Percentiles rank a stretch among this genome's conserved stretches.
These are phyloP conservation scores for Yarrowia alimentaria DNA, from an alignment of 805 yeast species.

Conservation along the genomic window DNA sequence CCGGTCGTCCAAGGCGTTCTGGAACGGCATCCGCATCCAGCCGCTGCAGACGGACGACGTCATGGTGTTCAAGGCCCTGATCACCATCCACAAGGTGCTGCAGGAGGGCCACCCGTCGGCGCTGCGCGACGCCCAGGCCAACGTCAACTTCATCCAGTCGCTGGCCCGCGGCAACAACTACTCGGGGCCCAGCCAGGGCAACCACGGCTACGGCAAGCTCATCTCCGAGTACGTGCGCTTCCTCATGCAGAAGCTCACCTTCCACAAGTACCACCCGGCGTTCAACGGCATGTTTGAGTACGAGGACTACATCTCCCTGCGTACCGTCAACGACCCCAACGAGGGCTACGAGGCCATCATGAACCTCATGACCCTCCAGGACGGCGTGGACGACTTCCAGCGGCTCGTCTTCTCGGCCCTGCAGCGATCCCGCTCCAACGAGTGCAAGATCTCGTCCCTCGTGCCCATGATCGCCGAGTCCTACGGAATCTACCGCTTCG, in stretches of 20 bases:
- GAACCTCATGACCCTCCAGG: slow-evolving; percentile 84
- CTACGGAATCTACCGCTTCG: slow-evolving; percentile 86
- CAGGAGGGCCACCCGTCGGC: slow-evolving; percentile 96
- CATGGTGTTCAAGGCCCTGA: slow-evolving; percentile 80
- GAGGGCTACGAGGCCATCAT: slow-evolving; percentile 90
- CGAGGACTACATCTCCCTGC: slow-evolving; percentile 86
- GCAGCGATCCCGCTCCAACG: slow-evolving; percentile 55
- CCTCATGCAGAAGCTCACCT: slow-evolving; percentile 68
- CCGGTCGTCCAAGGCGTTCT: slow-evolving; percentile 75
- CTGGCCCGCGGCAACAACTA: slow-evolving; percentile 48
- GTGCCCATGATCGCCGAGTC: slow-evolving; percentile 90
- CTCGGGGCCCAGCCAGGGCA: slow-evolving; percentile 27
- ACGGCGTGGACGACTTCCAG: slow-evolving; percentile 74
- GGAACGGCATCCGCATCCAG: slow-evolving; percentile 75
- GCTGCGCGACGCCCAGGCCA: slow-evolving; percentile 73
- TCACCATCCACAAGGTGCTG: slow-evolving; percentile 83
- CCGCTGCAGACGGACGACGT: slow-evolving; percentile 82
- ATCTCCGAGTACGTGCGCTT: slow-evolving; percentile 74
- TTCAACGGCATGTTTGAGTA: slow-evolving; percentile 96
- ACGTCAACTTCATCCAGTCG: slow-evolving; percentile 73
- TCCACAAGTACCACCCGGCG: slow-evolving; percentile 81
- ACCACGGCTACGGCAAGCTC: slow-evolving; percentile 57
- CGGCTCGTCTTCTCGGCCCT: slow-evolving; percentile 72
- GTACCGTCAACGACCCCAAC: slow-evolving; percentile 87
- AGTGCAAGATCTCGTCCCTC: slow-evolving; percentile 80